phyloP scores from a whole-genome alignment of 2,329 filamentous ascomycete species.

The Sporothrix humicola region DNA sequence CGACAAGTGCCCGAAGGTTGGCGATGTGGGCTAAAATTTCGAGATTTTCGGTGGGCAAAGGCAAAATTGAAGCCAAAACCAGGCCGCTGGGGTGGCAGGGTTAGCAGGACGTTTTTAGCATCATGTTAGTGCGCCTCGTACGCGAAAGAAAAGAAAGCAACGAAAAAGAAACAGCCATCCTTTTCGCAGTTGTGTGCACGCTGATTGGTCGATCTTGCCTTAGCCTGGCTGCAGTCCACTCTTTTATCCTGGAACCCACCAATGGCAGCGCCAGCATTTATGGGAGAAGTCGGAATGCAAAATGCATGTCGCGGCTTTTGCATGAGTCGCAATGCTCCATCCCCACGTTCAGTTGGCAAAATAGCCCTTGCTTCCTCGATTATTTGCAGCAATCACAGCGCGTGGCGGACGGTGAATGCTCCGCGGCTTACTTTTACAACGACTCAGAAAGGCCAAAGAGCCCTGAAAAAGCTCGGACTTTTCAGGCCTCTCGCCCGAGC shows the following conservation, averaged over 20 bases:
- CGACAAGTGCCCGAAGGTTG: background rate
- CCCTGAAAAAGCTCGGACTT: slow-evolving; percentile 1
- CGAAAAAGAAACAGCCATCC: slow-evolving; percentile 15
- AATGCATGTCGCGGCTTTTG: background rate
- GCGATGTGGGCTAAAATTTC: background rate
- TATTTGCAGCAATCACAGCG: background rate
- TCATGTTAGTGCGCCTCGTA: background rate
- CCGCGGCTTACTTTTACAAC: slow-evolving; percentile 10
- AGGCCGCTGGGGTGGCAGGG: background rate
- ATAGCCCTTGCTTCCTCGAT: background rate
- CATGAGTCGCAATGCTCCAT: slow-evolving; percentile 7
- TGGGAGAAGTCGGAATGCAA: slow-evolving; percentile 32
- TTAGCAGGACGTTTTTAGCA: background rate
- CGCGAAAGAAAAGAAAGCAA: slow-evolving; percentile 23
- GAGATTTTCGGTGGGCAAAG: background rate
- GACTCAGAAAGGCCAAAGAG: background rate
- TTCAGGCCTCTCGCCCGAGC: slow-evolving; percentile 10
- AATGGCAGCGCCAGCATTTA: slow-evolving; percentile 22
- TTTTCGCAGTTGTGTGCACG: background rate
- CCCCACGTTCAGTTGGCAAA: slow-evolving; percentile 15
- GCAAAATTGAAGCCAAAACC: background rate
- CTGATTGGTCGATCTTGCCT: slow-evolving; percentile 7
- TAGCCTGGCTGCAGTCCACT: slow-evolving; percentile 14
- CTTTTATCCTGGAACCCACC: slow-evolving; percentile 9
- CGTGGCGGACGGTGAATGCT: background rate